These are phyloP conservation scores for Artemisia annua DNA, from an alignment of 129 eudicot genomes.

Conservation along the genomic window DNA sequence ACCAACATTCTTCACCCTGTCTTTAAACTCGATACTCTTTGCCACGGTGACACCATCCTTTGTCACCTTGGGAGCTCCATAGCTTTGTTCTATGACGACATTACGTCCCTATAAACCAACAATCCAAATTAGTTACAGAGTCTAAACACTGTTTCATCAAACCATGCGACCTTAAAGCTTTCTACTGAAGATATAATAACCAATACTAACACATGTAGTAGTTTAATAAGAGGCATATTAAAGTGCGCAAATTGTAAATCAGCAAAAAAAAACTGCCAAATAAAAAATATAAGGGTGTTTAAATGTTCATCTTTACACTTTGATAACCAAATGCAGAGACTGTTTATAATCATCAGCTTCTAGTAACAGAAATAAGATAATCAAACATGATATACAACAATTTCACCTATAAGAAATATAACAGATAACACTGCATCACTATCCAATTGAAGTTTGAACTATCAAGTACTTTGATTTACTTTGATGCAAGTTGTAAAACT, in stretches of 20 bases:
- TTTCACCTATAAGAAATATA: too few species aligned
- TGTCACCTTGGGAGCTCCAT: slow-evolving; percentile 89
- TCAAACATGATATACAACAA: too few species aligned
- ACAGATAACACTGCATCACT: too few species aligned
- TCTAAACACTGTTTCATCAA: background rate
- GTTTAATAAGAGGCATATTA: background rate
- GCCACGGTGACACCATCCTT: slow-evolving; percentile 98
- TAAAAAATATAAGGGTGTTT: background rate
- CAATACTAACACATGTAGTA: background rate
- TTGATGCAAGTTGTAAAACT: too few species aligned
- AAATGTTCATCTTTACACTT: too few species aligned
- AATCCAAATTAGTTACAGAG: slow-evolving; percentile 4
- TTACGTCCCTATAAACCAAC: slow-evolving; percentile 66
- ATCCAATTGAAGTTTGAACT: too few species aligned
- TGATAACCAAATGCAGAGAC: too few species aligned
- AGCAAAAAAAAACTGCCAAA: background rate
- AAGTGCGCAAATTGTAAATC: background rate
- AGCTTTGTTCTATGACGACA: slow-evolving; percentile 85
- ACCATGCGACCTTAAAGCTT: background rate
- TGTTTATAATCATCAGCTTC: too few species aligned
- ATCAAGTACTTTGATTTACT: too few species aligned
- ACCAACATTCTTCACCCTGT: slow-evolving; percentile 71
- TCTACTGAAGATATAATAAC: background rate
- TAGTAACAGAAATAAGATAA: too few species aligned
- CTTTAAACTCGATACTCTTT: slow-evolving; percentile 79